A percentile compares a stretch with the other conserved stretches of the same genome.
These are phyloP conservation scores for Huiozyma naganishii DNA, from an alignment of 805 yeast genomes.

Conservation along the genomic window DNA sequence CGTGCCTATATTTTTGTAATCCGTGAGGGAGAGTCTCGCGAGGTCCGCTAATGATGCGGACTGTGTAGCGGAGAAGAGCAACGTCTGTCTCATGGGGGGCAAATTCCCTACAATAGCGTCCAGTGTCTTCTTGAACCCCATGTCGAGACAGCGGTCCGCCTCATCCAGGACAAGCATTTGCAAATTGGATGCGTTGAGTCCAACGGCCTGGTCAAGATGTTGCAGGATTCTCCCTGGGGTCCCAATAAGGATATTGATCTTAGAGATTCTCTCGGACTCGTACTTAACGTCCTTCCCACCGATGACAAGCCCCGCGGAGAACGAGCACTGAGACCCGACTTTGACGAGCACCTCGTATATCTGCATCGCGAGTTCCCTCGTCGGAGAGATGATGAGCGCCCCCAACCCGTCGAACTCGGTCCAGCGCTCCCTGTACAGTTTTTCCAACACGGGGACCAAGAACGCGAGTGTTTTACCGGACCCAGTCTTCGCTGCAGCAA, in stretches of 20 bases:
- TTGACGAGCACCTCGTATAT: constrained; percentile 79
- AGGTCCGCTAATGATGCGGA: constrained; percentile 72
- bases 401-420: constrained; percentile 81
- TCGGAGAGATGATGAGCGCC: constrained; percentile 82
- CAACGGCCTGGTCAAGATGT: constrained; percentile 82
- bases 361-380: constrained; percentile 85
- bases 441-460: constrained; percentile 68
- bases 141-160: constrained; percentile 85
- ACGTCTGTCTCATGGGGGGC: constrained; percentile 73
- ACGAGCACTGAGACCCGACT: constrained; percentile 62
- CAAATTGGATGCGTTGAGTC: constrained; percentile 61
- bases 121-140: constrained; percentile 80
- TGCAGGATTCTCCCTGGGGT: constrained; percentile 89
- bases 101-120: constrained; percentile 71
- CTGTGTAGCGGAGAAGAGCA: constrained; percentile 82
- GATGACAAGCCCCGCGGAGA: constrained; percentile 84
- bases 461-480: constrained; percentile 89
- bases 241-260: constrained; percentile 74
- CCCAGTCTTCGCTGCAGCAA: constrained; percentile 79
- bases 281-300: constrained; percentile 85
- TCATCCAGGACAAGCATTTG: constrained; percentile 80
- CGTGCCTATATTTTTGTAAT: constrained; percentile 38
- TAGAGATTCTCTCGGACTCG: constrained; percentile 70
- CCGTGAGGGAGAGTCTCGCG: constrained; percentile 51
- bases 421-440: constrained; percentile 59